phyloP scores from a whole-genome alignment of 2,329 filamentous ascomycete genomes.

The Raffaelea albimanens region DNA sequence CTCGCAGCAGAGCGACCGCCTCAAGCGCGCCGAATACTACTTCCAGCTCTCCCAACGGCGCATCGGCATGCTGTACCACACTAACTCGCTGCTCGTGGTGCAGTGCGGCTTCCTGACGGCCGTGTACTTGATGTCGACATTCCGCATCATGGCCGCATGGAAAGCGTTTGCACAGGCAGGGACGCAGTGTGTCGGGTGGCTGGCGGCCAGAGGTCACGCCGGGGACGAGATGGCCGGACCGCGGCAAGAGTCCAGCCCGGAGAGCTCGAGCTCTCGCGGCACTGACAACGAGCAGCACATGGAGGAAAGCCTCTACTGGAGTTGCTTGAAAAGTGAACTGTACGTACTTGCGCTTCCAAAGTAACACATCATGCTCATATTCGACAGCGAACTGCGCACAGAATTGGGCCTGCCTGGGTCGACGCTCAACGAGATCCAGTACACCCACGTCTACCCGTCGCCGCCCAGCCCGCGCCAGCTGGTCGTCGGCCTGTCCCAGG shows the following conservation, averaged over 20 bases:
- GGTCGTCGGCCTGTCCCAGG: not conserved
- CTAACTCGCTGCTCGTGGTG: constrained; percentile 30
- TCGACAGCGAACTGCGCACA: constrained; percentile 1
- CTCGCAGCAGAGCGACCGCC: constrained; percentile 22
- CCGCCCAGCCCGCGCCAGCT: not conserved
- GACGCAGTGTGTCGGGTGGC: constrained; percentile 31
- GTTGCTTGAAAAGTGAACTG: constrained; percentile 44
- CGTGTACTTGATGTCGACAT: constrained; percentile 37
- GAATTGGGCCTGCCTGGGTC: constrained; percentile 3
- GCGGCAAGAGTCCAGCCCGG: not conserved
- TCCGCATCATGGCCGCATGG: constrained; percentile 40
- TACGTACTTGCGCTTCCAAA: not conserved
- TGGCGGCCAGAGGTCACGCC: constrained; percentile 21
- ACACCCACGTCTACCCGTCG: constrained; percentile 2
- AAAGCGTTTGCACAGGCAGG: constrained; percentile 40
- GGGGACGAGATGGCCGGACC: not conserved
- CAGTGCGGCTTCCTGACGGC: constrained; percentile 42
- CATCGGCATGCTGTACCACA: constrained; percentile 31
- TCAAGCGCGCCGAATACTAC: constrained; percentile 28
- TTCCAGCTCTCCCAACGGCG: constrained; percentile 40
- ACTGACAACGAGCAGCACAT: constrained; percentile 7
- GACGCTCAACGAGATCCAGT: constrained; percentile 4
- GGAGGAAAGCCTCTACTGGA: constrained; percentile 44
- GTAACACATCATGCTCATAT: not conserved
- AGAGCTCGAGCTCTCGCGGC: not conserved